These are phyloP conservation scores for Scedosporium dehoogii DNA, from an alignment of 2,329 filamentous ascomycete species.

Conservation along the genomic window DNA sequence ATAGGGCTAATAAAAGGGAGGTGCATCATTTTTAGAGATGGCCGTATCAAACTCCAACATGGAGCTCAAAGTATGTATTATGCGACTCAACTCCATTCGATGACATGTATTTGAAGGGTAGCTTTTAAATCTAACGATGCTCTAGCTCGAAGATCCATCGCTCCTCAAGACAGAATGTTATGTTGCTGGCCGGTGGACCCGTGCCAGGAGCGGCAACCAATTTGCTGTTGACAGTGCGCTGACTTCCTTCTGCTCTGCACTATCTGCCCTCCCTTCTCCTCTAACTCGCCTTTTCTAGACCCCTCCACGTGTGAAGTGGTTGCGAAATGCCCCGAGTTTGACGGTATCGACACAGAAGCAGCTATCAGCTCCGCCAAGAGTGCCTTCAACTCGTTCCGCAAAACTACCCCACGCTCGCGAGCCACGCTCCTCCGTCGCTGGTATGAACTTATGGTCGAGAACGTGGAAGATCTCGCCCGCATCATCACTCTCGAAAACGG, in stretches of 20 bases:
- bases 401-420: constrained; percentile 49
- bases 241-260: background rate
- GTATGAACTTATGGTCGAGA: constrained; percentile 57
- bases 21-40: no score
- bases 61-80: constrained; percentile 4
- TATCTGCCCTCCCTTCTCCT: background rate
- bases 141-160: constrained; percentile 48
- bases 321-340: constrained; percentile 64
- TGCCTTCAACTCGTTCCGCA: constrained; percentile 52
- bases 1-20: no score
- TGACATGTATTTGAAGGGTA: no score
- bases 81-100: background rate
- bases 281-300: constrained; percentile 33
- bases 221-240: constrained; percentile 57
- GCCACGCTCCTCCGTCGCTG: constrained; percentile 52
- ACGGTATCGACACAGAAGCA: constrained; percentile 53
- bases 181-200: constrained; percentile 70
- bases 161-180: constrained; percentile 63
- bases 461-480: constrained; percentile 54
- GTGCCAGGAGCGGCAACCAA: constrained; percentile 59
- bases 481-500: constrained; percentile 65
- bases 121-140: background rate
- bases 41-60: background rate
- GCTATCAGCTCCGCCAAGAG: constrained; percentile 61
- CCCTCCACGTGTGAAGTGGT: constrained; percentile 62